Percentiles rank a stretch among this genome's conserved stretches.
Conservation (phyloP, 768 basidiomycete species). For the Symmetrospora coprosmae region DNA sequence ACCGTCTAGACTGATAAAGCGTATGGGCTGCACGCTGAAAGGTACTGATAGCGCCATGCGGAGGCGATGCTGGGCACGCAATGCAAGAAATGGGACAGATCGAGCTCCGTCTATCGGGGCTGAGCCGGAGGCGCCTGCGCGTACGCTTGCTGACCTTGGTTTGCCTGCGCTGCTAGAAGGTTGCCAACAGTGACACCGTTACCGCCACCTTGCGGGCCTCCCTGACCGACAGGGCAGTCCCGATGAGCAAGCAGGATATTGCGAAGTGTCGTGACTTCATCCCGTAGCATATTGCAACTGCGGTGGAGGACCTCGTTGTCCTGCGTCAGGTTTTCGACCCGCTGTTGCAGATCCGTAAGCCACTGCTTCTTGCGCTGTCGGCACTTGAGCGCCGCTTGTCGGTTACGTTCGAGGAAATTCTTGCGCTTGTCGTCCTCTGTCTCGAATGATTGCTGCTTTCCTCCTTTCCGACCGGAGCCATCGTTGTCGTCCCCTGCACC, state of each 20-base stretch:
- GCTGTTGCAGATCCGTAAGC: constrained; percentile 79
- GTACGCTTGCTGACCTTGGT: too few species aligned
- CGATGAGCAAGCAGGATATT: constrained; percentile 40
- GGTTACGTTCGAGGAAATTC: constrained; percentile 91
- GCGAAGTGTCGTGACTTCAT: constrained; percentile 71
- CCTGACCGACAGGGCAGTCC: too few species aligned
- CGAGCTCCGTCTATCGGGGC: too few species aligned
- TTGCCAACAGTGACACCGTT: too few species aligned
- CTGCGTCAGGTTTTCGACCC: constrained; percentile 76
- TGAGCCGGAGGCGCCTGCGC: too few species aligned
- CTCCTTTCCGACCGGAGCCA: neutral
- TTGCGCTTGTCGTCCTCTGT: constrained; percentile 95
- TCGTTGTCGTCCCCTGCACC: neutral
- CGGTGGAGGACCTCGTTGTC: constrained; percentile 88
- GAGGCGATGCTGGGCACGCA: too few species aligned
- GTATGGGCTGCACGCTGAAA: too few species aligned
- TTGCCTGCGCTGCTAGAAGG: too few species aligned
- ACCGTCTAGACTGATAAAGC: too few species aligned
- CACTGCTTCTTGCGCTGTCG: constrained; percentile 98
- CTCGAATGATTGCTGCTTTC: constrained; percentile 59
- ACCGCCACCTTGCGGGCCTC: too few species aligned
- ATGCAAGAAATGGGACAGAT: too few species aligned
- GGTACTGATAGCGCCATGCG: too few species aligned
- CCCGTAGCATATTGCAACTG: constrained; percentile 71
- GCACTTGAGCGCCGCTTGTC: constrained; percentile 97